Conservation (phyloP, 495 filamentous ascomycete genomes). For the Alectoria sarmentosa region DNA sequence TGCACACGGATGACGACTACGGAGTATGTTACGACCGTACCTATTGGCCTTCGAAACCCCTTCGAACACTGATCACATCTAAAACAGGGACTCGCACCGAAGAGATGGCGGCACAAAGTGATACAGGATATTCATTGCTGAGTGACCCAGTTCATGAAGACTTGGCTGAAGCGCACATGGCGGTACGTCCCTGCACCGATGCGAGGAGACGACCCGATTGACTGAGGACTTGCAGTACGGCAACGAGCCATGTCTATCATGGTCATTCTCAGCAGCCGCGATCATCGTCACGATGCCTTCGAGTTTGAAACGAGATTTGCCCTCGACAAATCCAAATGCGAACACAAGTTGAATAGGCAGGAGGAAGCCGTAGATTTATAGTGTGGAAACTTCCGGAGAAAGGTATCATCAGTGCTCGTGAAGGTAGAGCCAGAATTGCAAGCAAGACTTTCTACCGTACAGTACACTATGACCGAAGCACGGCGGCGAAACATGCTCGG, state of each 20-base stretch:
- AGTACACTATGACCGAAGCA: too few species aligned
- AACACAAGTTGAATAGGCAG: background rate
- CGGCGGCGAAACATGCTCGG: background rate
- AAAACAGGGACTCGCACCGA: background rate
- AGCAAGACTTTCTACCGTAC: too few species aligned
- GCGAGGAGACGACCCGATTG: too few species aligned
- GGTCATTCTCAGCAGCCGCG: background rate
- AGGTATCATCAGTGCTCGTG: too few species aligned
- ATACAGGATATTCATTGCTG: background rate
- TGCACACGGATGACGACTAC: too few species aligned
- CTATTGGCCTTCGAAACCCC: background rate
- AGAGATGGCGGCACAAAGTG: too few species aligned
- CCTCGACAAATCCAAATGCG: background rate
- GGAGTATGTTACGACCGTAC: too few species aligned
- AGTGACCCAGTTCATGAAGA: background rate
- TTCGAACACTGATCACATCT: background rate
- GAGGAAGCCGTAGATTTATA: background rate
- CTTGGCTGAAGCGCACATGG: background rate
- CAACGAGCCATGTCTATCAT: background rate
- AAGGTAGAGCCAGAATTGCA: too few species aligned
- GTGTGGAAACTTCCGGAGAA: background rate
- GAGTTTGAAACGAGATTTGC: background rate
- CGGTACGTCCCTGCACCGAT: too few species aligned
- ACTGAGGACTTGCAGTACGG: background rate
- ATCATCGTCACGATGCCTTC: background rate